Percentiles rank a stretch among this genome's conserved stretches.
Evolutionary conservation across 2,329 filamentous ascomycete species (phyloP).

Genomic region (Scedosporium dehoogii): DNA sequence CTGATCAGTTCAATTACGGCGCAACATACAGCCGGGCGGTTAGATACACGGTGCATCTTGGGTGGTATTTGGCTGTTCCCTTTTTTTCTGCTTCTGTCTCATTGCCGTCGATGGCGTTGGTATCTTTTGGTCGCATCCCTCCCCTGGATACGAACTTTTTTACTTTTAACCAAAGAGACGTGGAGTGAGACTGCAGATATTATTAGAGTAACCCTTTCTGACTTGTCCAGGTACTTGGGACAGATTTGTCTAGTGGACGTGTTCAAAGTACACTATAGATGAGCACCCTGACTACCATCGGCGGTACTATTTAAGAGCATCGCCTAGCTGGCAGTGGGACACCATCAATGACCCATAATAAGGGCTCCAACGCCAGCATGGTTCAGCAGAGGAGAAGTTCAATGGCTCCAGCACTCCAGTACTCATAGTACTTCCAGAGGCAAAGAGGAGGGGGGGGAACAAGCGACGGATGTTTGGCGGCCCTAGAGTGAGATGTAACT

Average conservation of each 20-base stretch:
- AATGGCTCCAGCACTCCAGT: no score
- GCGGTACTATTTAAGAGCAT: background rate
- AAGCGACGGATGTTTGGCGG: background rate
- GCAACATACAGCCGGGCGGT: no score
- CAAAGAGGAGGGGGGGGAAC: background rate
- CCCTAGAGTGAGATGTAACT: conserved; percentile 3
- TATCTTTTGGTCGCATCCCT: background rate
- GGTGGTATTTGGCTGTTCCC: no score
- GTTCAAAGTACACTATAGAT: background rate
- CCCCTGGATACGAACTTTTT: background rate
- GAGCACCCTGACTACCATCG: background rate
- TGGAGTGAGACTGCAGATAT: background rate
- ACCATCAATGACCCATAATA: no score
- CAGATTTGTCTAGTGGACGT: background rate
- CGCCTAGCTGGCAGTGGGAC: background rate
- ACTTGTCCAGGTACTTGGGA: background rate
- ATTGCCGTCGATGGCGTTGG: background rate
- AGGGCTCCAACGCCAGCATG: no score
- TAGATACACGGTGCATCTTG: no score
- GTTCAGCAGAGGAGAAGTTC: background rate
- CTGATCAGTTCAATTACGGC: no score
- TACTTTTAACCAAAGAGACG: background rate
- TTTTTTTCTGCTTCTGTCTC: no score
- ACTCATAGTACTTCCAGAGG: background rate
- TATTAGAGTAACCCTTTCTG: background rate